Base-by-base conservation (phyloP, 2,329 filamentous ascomycete genomes). In the Nigrospora oryzae region DNA sequence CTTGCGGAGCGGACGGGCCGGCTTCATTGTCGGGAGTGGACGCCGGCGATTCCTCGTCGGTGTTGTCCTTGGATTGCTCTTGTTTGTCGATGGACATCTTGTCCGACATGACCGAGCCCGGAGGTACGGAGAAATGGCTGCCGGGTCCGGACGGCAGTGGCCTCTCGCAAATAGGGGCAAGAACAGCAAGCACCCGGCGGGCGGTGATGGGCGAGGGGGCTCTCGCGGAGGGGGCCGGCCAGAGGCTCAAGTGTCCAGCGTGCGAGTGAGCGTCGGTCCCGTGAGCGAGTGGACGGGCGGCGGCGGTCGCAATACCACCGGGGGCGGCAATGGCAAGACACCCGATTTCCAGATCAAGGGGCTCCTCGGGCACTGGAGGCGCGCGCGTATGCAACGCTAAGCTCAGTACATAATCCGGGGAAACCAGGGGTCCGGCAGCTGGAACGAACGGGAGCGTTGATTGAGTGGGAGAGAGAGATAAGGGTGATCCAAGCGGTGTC, bases 31-130 rank as follows among this genome's bases (percentile, higher is more conserved):
- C 80, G 15, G 76, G 75, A 51, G 75, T 79, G 38, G 79, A 82
- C 51, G 69, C 75, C 57, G 73, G 66, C 44, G 79, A 83, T 49
- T 82, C 80, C 48, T 81, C 80, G 49, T 81, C 77, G 49, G 75
- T 78, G 51, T 79, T 76, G 51, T 81, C 75, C 62, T 76, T 73
- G 55, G 65, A 63, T 45, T 64, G 66, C 61, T 73, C 74, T 65
- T 77, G 75, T 62, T 75, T 73, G 61, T 83, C 78, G 63, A 83
- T 77, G 54, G 79, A 82, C 80, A 83, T 84, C 55, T 70, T 78
- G 66, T 81, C 77, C 66, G 77, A 75, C 78, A 83, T 83, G 63
- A 69, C 71, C 69, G 63, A 59, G 51, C 46, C 49, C 46, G 46
- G 49, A 53, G 51, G 53, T 54, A 59, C 53, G 23, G 23, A 28